Base-by-base conservation (phyloP, 2,329 filamentous ascomycete species). In the Aspergillus sp. region DNA sequence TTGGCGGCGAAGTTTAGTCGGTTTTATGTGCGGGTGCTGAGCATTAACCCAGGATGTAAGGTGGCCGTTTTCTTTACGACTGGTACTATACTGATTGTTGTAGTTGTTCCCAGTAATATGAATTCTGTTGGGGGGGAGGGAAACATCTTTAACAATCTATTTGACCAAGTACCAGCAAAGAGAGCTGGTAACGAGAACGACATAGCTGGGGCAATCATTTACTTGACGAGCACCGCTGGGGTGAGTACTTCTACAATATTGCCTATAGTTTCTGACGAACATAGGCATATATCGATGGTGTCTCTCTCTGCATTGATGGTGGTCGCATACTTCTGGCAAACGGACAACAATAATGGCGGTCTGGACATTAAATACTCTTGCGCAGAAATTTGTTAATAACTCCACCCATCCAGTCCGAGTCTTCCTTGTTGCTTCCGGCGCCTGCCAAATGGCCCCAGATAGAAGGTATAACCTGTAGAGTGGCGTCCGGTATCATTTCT, bases 1-100 rank as follows among this genome's bases (percentile, higher is more conserved):
- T 55, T 82, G 50, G 78, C 79, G 5, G 69, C 71, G 6, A 81
- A 81, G 57, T 80, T 78, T 52, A 65, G 63, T 19, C 64, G 67
- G 47, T 75, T 70, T 57, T 76, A 76, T 63, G 70, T 76, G 11
- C 59, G 74, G 40, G 73, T 76, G n/a, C 64, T 67, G 42, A 72
- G 71, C 2, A 74, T 77, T 32, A 77, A 77, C 60, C 74, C 74
- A 42, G 74, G 74, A 1, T 77, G 72, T 74, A 53, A 64, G 70
- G 19, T 22, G 22, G 9, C 24, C 24, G 11, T 19, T 38, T 26
- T 1, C n/a, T 38, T 26, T 1, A 2, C 16, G 11, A 16, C 13
- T 30, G 24, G 19, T 4, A n/a, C 22, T 11, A 45, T 17, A 42
- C 55, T 61, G 43, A 59, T 35, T 2, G 3, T n/a, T 22, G 3